Conservation (phyloP, 1,284 basidiomycete species). For the Stygiomarasmius scandens region DNA sequence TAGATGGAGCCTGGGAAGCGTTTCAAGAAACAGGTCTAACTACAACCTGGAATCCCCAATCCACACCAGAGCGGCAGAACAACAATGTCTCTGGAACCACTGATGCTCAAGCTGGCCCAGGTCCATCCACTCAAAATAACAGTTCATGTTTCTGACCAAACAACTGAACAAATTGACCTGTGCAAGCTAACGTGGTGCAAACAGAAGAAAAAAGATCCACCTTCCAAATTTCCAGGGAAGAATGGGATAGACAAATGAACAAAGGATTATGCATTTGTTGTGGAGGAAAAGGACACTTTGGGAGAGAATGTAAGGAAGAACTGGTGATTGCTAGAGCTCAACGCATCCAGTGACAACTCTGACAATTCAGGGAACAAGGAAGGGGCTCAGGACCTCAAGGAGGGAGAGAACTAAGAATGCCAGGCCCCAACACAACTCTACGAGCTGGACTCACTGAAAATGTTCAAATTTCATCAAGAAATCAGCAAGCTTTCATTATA, state of each 20-base stretch:
- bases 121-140: no score
- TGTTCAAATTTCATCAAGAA: not conserved
- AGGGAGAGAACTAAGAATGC: not conserved
- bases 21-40: not conserved
- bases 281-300: not conserved
- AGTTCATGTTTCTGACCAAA: not conserved
- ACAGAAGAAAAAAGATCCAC: not conserved
- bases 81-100: no score
- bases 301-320: not conserved
- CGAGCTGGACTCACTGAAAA: not conserved
- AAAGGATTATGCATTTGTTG: not conserved
- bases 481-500: not conserved
- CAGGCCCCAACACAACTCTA: not conserved
- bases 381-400: not conserved
- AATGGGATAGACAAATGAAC: not conserved
- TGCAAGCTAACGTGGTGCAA: not conserved
- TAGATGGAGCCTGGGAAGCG: no score
- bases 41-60: not conserved
- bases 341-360: not conserved
- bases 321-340: no score
- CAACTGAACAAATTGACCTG: not conserved
- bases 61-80: no score
- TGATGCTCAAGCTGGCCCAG: no score
- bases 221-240: not conserved
- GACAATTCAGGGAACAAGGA: slow-evolving; percentile 3